Base-by-base conservation (phyloP, 441 rosid species). In the Jatropha podagrica region DNA sequence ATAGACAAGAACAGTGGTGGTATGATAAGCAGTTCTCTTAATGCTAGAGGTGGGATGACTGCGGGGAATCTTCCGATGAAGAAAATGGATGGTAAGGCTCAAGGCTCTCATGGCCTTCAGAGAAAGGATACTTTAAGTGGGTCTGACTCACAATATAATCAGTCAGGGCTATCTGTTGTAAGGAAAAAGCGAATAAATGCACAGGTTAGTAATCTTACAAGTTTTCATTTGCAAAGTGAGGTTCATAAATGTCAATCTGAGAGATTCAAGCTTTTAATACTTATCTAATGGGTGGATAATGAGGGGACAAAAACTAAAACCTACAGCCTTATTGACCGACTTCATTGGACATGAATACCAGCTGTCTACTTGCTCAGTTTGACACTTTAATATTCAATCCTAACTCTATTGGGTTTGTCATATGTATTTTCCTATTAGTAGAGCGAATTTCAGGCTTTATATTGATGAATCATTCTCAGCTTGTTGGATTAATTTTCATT, bases 101-200 rank as follows among this genome's bases (percentile, higher is more conserved):
- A 86, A 83, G 90, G 86, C 85, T 87, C 95, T 69, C 85, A 87
- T 56, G 97, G 93, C 54, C 68, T 88, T 42, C 95, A 85, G 73
- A 92, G 90, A 80, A 94, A 88, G 87, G 97, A 90, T 83, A 76
- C 86, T 67, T 74, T 84, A 74, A 82, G 86, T 81, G 93, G 92
- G 62, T 85, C 95, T 56, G 94, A 96, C 67, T 85, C 91, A 23
- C 97, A 89, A 74, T 81, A 87, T 76, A 94, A 87, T 81, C 98
- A 85, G 67, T 91, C 95, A 58, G 84, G 94, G 80, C 80, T 88
- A 44, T 82, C 91, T 65, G 89, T 92, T 71, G 89, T 89, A 63
- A 89, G 93, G 81, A 96, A 94, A 83, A 96, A 89, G 78, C 96
- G 97, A 73, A 90, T 96, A 68, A 97, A 90, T 81, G 81, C 92